Conservation (phyloP, 2,329 filamentous ascomycete genomes). For the Penicillium psychrosexuale region DNA sequence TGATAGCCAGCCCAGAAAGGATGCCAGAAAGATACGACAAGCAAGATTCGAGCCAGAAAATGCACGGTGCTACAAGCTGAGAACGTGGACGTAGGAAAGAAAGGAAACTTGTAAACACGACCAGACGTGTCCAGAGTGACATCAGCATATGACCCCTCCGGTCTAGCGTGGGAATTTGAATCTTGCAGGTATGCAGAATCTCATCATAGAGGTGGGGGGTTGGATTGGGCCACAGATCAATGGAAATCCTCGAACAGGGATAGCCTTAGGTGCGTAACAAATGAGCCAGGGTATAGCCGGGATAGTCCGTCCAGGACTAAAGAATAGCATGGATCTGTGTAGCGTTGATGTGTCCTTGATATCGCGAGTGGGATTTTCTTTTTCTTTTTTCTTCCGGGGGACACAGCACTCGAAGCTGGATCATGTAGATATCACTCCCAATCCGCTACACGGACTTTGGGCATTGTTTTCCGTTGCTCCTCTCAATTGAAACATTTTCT, state of each 20-base stretch:
- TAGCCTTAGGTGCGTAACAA: conserved; percentile 18
- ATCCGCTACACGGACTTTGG: conserved; percentile 8
- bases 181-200: conserved; percentile 7
- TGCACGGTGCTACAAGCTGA: conserved; percentile 19
- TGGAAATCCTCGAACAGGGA: conserved; percentile 21
- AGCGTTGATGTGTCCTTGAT: conserved; percentile 13
- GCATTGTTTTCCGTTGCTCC: conserved; percentile 5
- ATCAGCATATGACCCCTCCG: conserved; percentile 5
- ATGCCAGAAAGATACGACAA: conserved; percentile 12
- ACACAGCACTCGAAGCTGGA: conserved; percentile 13
- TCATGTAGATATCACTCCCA: conserved; percentile 8
- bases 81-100: conserved; percentile 18
- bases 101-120: conserved; percentile 16
- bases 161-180: conserved; percentile 16
- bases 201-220: neutral
- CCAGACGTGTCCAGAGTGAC: conserved; percentile 18
- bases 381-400: conserved; percentile 19
- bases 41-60: conserved; percentile 1
- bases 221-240: conserved; percentile 10
- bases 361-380: conserved; percentile 11
- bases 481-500: neutral
- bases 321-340: conserved; percentile 22
- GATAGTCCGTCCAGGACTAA: conserved; percentile 21
- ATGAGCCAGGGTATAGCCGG: conserved; percentile 17
- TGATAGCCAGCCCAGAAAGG: neutral